A percentile compares a stretch with the other conserved stretches of the same genome.
Evolutionary conservation across 768 basidiomycete species (phyloP).

Genomic region (Amanita phalloides): DNA sequence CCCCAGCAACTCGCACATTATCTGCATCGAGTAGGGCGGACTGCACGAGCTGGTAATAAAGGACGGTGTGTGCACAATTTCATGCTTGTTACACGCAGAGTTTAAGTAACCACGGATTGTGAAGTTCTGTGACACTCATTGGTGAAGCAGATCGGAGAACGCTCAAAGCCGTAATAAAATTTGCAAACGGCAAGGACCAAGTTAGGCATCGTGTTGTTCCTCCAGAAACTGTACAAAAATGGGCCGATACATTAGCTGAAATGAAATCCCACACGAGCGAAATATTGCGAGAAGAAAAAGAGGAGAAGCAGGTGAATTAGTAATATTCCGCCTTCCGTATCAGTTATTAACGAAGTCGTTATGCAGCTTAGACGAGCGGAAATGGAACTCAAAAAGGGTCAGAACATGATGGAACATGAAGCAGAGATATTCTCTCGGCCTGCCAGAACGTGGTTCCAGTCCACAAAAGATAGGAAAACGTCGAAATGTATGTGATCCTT

Average conservation of each 20-base stretch:
- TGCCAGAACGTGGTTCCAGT: constrained; percentile 98
- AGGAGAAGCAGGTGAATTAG: constrained; percentile 72
- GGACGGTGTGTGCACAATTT: constrained; percentile 55
- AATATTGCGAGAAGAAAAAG: constrained; percentile 84
- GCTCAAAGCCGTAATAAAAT: constrained; percentile 92
- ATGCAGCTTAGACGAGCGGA: constrained; percentile 76
- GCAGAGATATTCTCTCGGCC: constrained; percentile 89
- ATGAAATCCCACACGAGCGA: constrained; percentile 71
- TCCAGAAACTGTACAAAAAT: constrained; percentile 58
- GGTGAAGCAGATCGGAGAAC: constrained; percentile 95
- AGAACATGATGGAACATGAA: constrained; percentile 92
- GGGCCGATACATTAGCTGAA: constrained; percentile 55
- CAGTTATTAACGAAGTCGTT: not conserved
- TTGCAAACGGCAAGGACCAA: constrained; percentile 65
- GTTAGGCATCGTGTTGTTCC: constrained; percentile 86
- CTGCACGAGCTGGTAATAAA: constrained; percentile 87
- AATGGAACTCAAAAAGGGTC: constrained; percentile 91
- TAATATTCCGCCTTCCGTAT: not conserved
- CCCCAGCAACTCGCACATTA: constrained; percentile 88
- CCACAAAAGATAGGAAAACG: constrained; percentile 67
- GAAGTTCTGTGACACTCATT: constrained; percentile 86
- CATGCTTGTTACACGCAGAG: not conserved
- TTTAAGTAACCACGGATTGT: constrained; percentile 2
- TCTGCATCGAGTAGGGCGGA: constrained; percentile 93
- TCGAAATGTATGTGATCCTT: constrained; percentile 49